Base-by-base conservation (phyloP, 139 green algal genomes). In the Tetradesmus obliquus region DNA sequence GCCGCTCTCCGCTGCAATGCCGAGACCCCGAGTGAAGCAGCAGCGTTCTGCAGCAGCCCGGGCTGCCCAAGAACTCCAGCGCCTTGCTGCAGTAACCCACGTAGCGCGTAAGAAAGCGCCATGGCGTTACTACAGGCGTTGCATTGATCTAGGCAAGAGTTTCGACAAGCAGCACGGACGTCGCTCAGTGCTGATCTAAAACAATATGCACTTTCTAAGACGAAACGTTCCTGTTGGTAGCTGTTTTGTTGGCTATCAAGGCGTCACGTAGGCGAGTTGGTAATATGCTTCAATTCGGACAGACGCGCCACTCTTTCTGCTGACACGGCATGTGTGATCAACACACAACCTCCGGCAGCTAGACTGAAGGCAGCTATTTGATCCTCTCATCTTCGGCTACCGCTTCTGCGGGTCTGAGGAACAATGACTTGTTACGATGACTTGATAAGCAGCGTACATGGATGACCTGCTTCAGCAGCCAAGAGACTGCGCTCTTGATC, bases 11-110 rank as follows among this genome's bases (percentile, higher is more conserved):
- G 45, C 19, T 76, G 57, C 55, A 76, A 8, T 88, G 83, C 82
- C 19, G 82, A 87, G 82, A 71, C 22, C 53, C 82, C 83, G 54
- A 87, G 55, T 6, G 82, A 87, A 71, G 82, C 82, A 72, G 55
- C 82, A 54, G 82, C 57, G 57, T 24, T 24, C 13, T 88, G 57
- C 24, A 57, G 83, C n/a, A 79, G n/a, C 12, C 24, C n/a, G 12
- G 57, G 32, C 79, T 84, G 74, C 1, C 74, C n/a, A 20, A 82
- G 8, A 13, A 82, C 9, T 51, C n/a, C 74, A 3, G n/a, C 82
- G 13, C 83, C 57, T 15, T 88, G 55, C n/a, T 88, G 55, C 32
- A 88, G 8, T 10, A 88, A 15, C 22, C 57, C 55, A n/a, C 83
- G 83, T 15, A 88, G 22, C 2, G 57, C 55, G 9, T 55, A 57